Evolutionary conservation across 2,329 filamentous ascomycete genomes (phyloP).

Genomic region (Anisogramma anomala): DNA sequence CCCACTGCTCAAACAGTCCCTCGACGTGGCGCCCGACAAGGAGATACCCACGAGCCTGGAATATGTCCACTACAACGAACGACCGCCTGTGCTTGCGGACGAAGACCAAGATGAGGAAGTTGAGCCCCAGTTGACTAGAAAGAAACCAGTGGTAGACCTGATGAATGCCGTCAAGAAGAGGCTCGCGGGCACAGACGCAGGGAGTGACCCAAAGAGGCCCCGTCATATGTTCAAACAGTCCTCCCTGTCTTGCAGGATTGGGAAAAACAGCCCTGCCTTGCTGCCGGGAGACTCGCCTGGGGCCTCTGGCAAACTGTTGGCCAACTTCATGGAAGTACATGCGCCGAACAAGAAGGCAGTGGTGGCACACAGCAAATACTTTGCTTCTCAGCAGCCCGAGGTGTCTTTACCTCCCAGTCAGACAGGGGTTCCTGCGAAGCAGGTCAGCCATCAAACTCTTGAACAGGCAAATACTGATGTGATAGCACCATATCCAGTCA

Average conservation of each 20-base stretch:
- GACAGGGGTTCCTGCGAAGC: not conserved
- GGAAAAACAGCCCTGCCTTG: not conserved
- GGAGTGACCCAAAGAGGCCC: not conserved
- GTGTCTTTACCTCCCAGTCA: not conserved
- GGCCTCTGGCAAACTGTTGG: slow-evolving; percentile 14
- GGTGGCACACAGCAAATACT: slow-evolving; percentile 17
- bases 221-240: not conserved
- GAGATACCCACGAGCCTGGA: slow-evolving; percentile 17
- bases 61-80: slow-evolving; percentile 16
- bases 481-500: slow-evolving; percentile 12
- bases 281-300: slow-evolving; percentile 4
- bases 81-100: slow-evolving; percentile 14
- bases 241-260: not conserved
- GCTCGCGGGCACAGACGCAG: not conserved
- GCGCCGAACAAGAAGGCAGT: slow-evolving; percentile 18
- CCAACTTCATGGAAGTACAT: slow-evolving; percentile 19
- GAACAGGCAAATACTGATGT: not conserved
- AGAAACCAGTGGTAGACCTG: not conserved
- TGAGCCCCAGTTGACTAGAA: slow-evolving; percentile 1
- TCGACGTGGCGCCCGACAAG: slow-evolving; percentile 3
- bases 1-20: slow-evolving; percentile 11
- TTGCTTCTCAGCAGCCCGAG: not conserved
- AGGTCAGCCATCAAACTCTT: not conserved
- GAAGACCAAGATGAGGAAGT: slow-evolving; percentile 17
- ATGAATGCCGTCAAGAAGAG: slow-evolving; percentile 1